Evolutionary conservation across 1,284 basidiomycete species (phyloP), one percentile per base, ranked within the genome.

Genomic region (Pseudomicrostroma phylloplanum): DNA sequence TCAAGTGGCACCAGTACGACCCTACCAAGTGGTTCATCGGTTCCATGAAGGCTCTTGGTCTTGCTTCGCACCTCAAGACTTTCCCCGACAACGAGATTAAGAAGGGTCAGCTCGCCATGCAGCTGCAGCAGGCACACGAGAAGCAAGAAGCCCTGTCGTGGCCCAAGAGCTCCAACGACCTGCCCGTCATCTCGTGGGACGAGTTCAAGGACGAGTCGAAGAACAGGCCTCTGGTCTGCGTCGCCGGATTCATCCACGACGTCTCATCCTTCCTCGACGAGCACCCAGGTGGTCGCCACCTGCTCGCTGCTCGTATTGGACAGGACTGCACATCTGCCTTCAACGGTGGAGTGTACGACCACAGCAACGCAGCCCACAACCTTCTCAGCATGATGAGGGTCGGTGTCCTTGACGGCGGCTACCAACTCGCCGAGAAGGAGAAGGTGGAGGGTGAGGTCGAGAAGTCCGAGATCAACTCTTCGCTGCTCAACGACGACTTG

Each of bases 1-100:
- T 74, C 39, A 65, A 71, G 56, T 78, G 76, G 76, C 74, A 75
- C 66, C 76, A 78, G 64, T 78, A 74, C 59, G 76, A 78, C 64
- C 76, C 76, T 13, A 78, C 76, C 59, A 78, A 78, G 68, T 78
- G 76, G 76, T 77, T 78, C 62, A 78, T 78, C 48, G 59, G 64
- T 30, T 21, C 64, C 13, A 73, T 74, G 69, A 57, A 58, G 30
- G 64, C 66, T 56, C 61, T 78, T 41, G 76, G 76, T 19, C 70
- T 77, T 26, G 76, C 76, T 19, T 66, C 69, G 51, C 72, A 78
- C 62, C 73, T 78, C 61, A 77, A 78, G 68, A 64, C 64, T 17
- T 78, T 78, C 76, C 76, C 76, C 43, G 76, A 78, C 62, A 78
- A 78, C 65, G 76, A 78, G 58, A 72, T 78, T 54, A 65, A 67